Evolutionary conservation across 2,329 filamentous ascomycete genomes (phyloP).

Genomic region (Cordyceps farinosa): DNA sequence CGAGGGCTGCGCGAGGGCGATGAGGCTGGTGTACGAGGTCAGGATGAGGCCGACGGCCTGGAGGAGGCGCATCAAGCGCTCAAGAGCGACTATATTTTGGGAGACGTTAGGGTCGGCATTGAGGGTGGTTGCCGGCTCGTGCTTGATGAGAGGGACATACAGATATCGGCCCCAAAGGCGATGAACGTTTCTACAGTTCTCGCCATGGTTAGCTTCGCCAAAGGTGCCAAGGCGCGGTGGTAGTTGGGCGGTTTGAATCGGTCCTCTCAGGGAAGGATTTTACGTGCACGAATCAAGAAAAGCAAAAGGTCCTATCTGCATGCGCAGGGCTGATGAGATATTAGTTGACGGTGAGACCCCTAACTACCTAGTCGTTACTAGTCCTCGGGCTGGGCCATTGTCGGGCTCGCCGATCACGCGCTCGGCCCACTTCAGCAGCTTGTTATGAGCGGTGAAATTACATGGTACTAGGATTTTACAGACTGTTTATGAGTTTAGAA

Average conservation of each 20-base stretch:
- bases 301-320: not conserved
- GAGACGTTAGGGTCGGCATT: not conserved
- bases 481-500: too few species aligned
- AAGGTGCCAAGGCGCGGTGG: not conserved
- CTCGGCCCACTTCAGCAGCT: not conserved
- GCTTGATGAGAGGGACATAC: conserved; percentile 31
- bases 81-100: conserved; percentile 49
- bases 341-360: not conserved
- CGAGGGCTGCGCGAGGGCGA: conserved; percentile 31
- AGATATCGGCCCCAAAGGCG: conserved; percentile 45
- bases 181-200: conserved; percentile 34
- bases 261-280: not conserved
- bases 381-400: not conserved
- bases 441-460: not conserved
- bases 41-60: conserved; percentile 51
- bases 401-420: not conserved
- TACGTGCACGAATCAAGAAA: not conserved
- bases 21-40: conserved; percentile 41
- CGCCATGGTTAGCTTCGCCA: conserved; percentile 21
- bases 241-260: not conserved
- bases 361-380: not conserved
- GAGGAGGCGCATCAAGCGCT: conserved; percentile 56
- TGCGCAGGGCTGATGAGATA: not conserved
- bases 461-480: too few species aligned
- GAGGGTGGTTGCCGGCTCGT: not conserved